These are phyloP conservation scores for Dionaea muscipula DNA, from an alignment of 179 eudicot genomes.

Conservation along the genomic window DNA sequence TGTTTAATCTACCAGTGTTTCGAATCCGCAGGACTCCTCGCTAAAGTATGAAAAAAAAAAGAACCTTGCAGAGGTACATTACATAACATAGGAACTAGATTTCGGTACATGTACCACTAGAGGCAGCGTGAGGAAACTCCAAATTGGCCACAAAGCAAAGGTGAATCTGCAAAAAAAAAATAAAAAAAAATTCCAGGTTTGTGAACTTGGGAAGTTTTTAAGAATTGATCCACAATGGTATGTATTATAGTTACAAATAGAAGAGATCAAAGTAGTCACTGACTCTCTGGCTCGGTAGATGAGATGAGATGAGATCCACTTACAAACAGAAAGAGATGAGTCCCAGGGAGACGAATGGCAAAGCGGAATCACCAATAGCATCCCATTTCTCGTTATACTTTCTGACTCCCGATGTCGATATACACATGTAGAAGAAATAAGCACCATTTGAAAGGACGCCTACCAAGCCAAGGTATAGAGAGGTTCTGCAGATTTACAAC, in stretches of 20 bases:
- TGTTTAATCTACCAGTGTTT: too few species aligned
- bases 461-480: conserved; percentile 62
- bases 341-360: conserved; percentile 65
- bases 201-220: too few species aligned
- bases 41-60: too few species aligned
- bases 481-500: conserved; percentile 47
- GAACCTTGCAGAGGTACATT: background rate
- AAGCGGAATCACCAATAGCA: conserved; percentile 46
- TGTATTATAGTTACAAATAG: too few species aligned
- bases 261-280: too few species aligned
- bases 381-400: conserved; percentile 71
- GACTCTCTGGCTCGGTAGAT: too few species aligned
- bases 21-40: too few species aligned
- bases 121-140: conserved; percentile 82
- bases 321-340: conserved; percentile 72
- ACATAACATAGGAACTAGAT: background rate
- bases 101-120: conserved; percentile 44
- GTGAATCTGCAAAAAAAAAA: conserved; percentile 45
- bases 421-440: conserved; percentile 53
- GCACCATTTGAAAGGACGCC: conserved; percentile 45
- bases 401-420: conserved; percentile 42
- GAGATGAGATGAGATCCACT: too few species aligned
- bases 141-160: conserved; percentile 85
- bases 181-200: too few species aligned
- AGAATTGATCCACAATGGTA: conserved; percentile 16